Percentiles rank a stretch among this genome's conserved stretches.
Conservation (phyloP, 805 yeast genomes). For the Nakazawaea wyomingensis region DNA sequence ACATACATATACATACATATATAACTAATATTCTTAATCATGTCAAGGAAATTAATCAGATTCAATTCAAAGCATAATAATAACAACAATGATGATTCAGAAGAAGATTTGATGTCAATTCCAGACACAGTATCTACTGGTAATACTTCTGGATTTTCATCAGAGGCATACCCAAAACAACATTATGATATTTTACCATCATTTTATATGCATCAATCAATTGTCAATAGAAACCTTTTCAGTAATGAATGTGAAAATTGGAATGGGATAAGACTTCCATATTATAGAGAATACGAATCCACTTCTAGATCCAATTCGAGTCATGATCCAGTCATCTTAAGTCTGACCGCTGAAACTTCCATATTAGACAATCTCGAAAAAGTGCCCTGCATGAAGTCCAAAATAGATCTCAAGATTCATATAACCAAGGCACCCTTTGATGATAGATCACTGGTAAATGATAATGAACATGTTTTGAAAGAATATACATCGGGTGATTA, state of each 20-base stretch:
- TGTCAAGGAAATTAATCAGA: no score
- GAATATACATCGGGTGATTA: slow-evolving; percentile 68
- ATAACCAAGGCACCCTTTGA: slow-evolving; percentile 1
- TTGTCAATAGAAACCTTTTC: slow-evolving; percentile 18
- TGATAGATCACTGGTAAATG: not conserved
- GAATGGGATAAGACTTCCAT: not conserved
- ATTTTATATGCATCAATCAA: slow-evolving; percentile 57
- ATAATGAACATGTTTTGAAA: slow-evolving; percentile 29
- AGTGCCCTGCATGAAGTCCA: not conserved
- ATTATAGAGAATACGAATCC: not conserved
- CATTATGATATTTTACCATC: slow-evolving; percentile 54
- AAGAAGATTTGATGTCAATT: not conserved
- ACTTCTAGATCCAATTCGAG: not conserved
- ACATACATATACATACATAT: no score
- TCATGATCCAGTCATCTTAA: not conserved
- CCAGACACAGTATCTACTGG: not conserved
- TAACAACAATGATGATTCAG: not conserved
- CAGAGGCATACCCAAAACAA: not conserved
- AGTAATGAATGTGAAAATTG: not conserved
- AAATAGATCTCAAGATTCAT: not conserved
- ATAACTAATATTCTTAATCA: no score
- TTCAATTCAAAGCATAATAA: not conserved
- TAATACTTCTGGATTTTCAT: not conserved
- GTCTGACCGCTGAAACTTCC: slow-evolving; percentile 1
- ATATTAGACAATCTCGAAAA: slow-evolving; percentile 6